Base-by-base conservation (phyloP, 2,329 filamentous ascomycete species). In the Monosporascus sp. region DNA sequence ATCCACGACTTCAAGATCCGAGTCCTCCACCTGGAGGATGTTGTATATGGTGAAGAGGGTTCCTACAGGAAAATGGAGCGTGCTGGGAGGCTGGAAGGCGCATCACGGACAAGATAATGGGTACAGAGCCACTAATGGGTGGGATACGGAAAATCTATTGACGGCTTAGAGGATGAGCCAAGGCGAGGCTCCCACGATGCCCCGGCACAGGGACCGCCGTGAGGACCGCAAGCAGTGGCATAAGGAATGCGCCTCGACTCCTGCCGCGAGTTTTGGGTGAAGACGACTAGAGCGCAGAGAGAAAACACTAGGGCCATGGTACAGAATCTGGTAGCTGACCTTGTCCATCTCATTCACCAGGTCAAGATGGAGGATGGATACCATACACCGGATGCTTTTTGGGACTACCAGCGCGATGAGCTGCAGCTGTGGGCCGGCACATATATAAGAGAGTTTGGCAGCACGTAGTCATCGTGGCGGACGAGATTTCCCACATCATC, bases 401-500 rank as follows among this genome's bases (percentile, higher is more conserved):
- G 41, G 9, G 37, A 50, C 11, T 35, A 50, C 22, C 37, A 27
- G 37, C 48, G 37, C 16, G 37, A 43, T 27, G n/a, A 43, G 22
- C 22, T 11, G 37, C 48, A 9, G 37, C 37, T 7, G 22, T 17
- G 26, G 22, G 43, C 6, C 20, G 11, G 5, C 17, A n/a, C 22
- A 43, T 50, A 16, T 43, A 43, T 22, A 19, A 43, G n/a, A 19
- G 27, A 41, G 37, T 27, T 16, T 7, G 16, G 2, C 48, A 43
- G 17, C n/a, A 50, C 17, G 31, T 43, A 14, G 48, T 50, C 16
- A 35, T 50, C 14, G 24, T 44, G 3, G 17, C 41, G 7, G 49
- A 50, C 37, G 35, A 44, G 49, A 35, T 44, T 22, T 44, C 24
- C 20, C 35, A 49, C 19, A 27, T 54, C 19, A 17, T 56, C 17